phyloP scores from a whole-genome alignment of 345 rosid species.

The Aquilaria yunnanensis region DNA sequence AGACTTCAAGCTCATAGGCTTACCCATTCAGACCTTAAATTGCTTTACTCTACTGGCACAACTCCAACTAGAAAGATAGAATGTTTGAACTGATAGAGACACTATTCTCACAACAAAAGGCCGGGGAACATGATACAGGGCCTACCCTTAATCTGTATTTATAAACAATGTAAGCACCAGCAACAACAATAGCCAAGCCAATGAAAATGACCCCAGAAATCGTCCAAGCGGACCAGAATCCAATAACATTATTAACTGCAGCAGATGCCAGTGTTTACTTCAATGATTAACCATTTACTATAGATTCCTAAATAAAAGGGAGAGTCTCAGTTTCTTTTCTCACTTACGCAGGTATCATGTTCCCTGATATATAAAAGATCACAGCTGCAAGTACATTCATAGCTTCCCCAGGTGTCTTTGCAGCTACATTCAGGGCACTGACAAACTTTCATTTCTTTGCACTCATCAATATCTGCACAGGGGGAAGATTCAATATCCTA shows the following conservation, averaged over 20 bases:
- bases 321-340: constrained; percentile 16
- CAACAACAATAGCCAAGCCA: constrained; percentile 73
- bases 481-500: constrained; percentile 4
- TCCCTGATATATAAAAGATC: constrained; percentile 88
- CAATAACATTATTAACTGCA: constrained; percentile 67
- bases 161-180: constrained; percentile 84
- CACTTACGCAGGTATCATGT: constrained; percentile 95
- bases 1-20: no score
- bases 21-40: no score
- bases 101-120: neutral
- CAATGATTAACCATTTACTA: neutral
- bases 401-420: constrained; percentile 93
- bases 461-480: constrained; percentile 73
- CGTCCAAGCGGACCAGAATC: constrained; percentile 80
- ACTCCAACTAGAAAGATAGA: neutral
- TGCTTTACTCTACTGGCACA: no score
- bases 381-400: constrained; percentile 79
- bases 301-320: neutral
- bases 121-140: neutral
- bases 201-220: constrained; percentile 82
- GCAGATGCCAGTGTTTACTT: neutral
- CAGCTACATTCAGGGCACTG: constrained; percentile 96
- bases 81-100: neutral
- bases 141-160: constrained; percentile 88
- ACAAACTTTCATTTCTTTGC: constrained; percentile 92